Percentiles rank a stretch among this genome's conserved stretches.
These are phyloP conservation scores for Selaginella tamariscina DNA, from an alignment of 75 land plant genomes.

Conservation along the genomic window DNA sequence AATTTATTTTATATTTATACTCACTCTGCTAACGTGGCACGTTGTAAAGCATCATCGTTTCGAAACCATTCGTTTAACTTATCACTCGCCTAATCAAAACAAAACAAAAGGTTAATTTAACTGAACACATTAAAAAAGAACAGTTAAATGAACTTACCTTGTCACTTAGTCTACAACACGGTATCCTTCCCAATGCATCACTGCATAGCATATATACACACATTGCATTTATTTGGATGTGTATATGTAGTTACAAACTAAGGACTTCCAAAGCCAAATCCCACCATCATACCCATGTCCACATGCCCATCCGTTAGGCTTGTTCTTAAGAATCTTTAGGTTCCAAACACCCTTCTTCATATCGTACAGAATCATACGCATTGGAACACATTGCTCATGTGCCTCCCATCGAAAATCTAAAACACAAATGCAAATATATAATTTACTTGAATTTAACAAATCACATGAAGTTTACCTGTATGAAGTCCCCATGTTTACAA, in stretches of 20 bases:
- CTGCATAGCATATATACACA: conserved; percentile 28
- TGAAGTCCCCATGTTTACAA: no score
- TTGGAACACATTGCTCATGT: no score
- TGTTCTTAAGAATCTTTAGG: no score
- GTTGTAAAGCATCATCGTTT: conserved; percentile 84
- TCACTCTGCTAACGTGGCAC: conserved; percentile 70
- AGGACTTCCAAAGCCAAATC: no score
- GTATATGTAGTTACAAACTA: neutral
- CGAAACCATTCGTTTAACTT: conserved; percentile 59
- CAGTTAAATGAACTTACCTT: conserved; percentile 48
- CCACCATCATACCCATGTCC: neutral
- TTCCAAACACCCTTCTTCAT: no score
- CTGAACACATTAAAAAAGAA: no score
- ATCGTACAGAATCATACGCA: no score
- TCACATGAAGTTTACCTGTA: no score
- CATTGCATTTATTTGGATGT: neutral
- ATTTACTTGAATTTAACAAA: no score
- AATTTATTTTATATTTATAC: conserved; percentile 12
- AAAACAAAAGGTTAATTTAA: neutral
- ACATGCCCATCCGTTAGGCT: no score
- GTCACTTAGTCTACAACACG: conserved; percentile 62
- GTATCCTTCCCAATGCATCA: conserved; percentile 60
- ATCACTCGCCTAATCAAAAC: conserved; percentile 42
- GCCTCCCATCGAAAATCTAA: no score
- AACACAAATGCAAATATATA: no score